phyloP scores from a whole-genome alignment of 2,329 filamentous ascomycete species.

The Xylaria digitata region DNA sequence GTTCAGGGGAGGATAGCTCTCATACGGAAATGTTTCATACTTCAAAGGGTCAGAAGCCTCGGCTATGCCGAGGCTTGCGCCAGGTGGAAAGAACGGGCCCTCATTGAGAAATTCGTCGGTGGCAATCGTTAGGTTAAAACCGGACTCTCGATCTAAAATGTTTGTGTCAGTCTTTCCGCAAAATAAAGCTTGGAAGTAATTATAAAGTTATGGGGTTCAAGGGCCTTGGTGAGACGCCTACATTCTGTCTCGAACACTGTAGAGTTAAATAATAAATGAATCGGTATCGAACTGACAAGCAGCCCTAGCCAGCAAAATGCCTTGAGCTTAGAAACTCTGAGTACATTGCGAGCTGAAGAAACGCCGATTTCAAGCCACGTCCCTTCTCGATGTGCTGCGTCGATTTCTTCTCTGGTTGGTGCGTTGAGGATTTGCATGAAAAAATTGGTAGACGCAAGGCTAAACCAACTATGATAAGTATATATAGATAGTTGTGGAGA shows the following conservation, averaged over 20 bases:
- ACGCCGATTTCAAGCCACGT: constrained; percentile 59
- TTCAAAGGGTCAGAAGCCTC: too few species aligned
- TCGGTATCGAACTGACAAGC: constrained; percentile 41
- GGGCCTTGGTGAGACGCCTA: neutral
- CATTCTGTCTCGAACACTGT: constrained; percentile 35
- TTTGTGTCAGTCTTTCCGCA: too few species aligned
- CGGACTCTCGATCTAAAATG: constrained; percentile 9
- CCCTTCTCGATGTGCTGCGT: constrained; percentile 56
- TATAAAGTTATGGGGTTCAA: neutral
- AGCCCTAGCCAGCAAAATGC: constrained; percentile 37
- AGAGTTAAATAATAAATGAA: constrained; percentile 43
- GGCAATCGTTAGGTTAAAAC: constrained; percentile 41
- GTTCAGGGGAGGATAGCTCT: too few species aligned
- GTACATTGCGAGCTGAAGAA: constrained; percentile 54
- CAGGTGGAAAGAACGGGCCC: constrained; percentile 35
- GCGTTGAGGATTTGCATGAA: constrained; percentile 55
- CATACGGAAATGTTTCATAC: too few species aligned
- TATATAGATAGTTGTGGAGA: too few species aligned
- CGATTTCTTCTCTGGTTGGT: constrained; percentile 60
- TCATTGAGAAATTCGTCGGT: constrained; percentile 39
- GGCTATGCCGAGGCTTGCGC: constrained; percentile 28
- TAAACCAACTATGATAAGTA: neutral
- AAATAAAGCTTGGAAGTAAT: too few species aligned
- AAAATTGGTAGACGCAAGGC: neutral
- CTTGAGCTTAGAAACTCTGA: constrained; percentile 39